A percentile compares a stretch with the other conserved stretches of the same genome.
These are phyloP conservation scores for Cyberlindnera veronae DNA, from an alignment of 805 yeast genomes.

Conservation along the genomic window DNA sequence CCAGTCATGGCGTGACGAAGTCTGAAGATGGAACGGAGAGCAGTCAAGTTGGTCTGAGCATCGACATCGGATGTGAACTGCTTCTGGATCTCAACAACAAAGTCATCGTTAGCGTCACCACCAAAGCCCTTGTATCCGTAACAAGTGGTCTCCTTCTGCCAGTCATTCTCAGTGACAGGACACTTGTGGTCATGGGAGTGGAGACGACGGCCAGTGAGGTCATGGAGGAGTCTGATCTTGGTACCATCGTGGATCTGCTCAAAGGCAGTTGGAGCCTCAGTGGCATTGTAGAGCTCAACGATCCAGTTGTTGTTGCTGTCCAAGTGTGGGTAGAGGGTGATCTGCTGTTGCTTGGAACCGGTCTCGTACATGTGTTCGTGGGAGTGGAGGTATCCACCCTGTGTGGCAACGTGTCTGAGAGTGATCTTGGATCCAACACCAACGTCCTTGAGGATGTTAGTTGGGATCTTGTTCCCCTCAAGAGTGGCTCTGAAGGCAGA, in stretches of 20 bases:
- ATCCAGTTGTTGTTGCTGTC: slow-evolving; percentile 74
- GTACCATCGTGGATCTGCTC: slow-evolving; percentile 64
- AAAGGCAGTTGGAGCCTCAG: slow-evolving; percentile 54
- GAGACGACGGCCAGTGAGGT: slow-evolving; percentile 56
- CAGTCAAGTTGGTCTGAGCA: slow-evolving; percentile 55
- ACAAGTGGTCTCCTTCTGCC: slow-evolving; percentile 80
- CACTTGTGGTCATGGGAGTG: slow-evolving; percentile 84
- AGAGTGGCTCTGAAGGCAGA: slow-evolving; percentile 68
- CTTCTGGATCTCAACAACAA: slow-evolving; percentile 68
- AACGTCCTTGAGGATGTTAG: slow-evolving; percentile 56
- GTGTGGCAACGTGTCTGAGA: slow-evolving; percentile 64
- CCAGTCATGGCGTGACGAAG: slow-evolving; percentile 79
- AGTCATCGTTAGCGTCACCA: slow-evolving; percentile 86
- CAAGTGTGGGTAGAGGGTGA: slow-evolving; percentile 75
- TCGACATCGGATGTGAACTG: slow-evolving; percentile 45
- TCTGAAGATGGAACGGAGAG: slow-evolving; percentile 68
- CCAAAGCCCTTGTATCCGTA: slow-evolving; percentile 74
- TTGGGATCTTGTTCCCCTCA: slow-evolving; percentile 58
- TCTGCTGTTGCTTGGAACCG: slow-evolving; percentile 82
- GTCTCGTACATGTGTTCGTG: slow-evolving; percentile 67
- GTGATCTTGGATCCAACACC: slow-evolving; percentile 70
- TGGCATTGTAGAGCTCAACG: slow-evolving; percentile 61
- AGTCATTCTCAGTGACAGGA: slow-evolving; percentile 68
- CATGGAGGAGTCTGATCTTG: slow-evolving; percentile 65
- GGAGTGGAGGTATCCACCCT: slow-evolving; percentile 83